Evolutionary conservation across 345 rosid species (phyloP).

Genomic region (Acer campestre): DNA sequence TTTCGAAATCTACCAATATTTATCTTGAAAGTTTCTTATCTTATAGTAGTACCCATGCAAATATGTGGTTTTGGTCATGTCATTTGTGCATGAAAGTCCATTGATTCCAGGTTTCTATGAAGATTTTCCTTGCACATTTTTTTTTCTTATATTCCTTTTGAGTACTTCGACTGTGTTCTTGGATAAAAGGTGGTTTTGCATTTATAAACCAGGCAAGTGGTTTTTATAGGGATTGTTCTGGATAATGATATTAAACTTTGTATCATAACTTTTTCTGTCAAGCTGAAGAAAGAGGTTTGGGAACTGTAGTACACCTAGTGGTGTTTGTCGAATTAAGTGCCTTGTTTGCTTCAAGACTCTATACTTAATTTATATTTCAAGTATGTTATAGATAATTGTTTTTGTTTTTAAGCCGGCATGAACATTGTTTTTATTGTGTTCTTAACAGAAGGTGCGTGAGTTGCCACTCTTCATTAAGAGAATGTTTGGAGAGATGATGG

Average conservation of each 20-base stretch:
- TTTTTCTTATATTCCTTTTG: background rate
- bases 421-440: background rate
- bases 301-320: background rate
- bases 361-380: conserved; percentile 1
- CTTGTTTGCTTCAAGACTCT: background rate
- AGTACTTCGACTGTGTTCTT: no score
- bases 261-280: background rate
- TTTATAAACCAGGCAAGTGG: background rate
- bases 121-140: background rate
- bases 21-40: background rate
- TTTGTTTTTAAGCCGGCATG: background rate
- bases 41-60: background rate
- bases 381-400: conserved; percentile 4
- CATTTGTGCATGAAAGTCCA: background rate
- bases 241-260: background rate
- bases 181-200: no score
- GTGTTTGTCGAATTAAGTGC: background rate
- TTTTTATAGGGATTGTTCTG: background rate
- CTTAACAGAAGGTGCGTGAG: conserved; percentile 60
- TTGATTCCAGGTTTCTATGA: background rate
- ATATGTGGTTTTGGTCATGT: background rate
- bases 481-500: conserved; percentile 64
- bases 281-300: background rate
- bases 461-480: conserved; percentile 75
- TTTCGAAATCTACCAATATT: background rate